Base-by-base conservation (phyloP, 106 monocot genomes). In the Phalaenopsis aphrodite region DNA sequence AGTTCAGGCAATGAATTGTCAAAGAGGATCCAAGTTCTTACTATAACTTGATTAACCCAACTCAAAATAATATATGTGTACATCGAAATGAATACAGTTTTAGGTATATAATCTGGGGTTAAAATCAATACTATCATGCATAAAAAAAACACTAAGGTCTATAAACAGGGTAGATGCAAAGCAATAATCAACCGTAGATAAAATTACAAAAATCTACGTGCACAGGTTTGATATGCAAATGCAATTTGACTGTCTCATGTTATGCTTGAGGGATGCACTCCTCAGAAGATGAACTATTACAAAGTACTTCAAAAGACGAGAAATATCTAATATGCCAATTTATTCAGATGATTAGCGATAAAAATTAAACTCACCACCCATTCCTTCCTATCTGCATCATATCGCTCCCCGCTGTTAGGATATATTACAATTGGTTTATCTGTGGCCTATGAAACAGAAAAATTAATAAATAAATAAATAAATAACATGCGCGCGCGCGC, bases 381-480 rank as follows among this genome's bases (percentile, higher is more conserved):
- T 83, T 92, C 86, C 87, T 96, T 96, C 77, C 67, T 90, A 23
- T 87, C 82, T 15, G 87, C 58, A 88, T 96, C 96, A 84, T 93
- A 96, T n/a, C 72, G 84, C 80, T 96, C 93, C 12, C 96, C 96
- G 74, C 96, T 96, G 81, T 96, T 96, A 37, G 96, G 96, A 84
- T 96, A 96, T 41, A 96, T 83, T 78, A 96, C 43, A 80, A 96
- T 92, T 38, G 93, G 93, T 78, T 96, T 96, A 8, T 85, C 77
- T 17, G 91, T 96, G 48, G 86, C 87, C 93, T 96, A 81, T 42
- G 66, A 69, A 69, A 69, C 3, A 39, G 37, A 36, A 68, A 66
- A 56, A 23, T 36, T 2, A 67, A 67, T 30, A 30, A 30, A 30
- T 30, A 30, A 30, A 30, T 30, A 30, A 30, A 30, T 30, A 30